Conservation (phyloP, 371 early-diverging fungal genomes). For the Rhizomucor pusillus region DNA sequence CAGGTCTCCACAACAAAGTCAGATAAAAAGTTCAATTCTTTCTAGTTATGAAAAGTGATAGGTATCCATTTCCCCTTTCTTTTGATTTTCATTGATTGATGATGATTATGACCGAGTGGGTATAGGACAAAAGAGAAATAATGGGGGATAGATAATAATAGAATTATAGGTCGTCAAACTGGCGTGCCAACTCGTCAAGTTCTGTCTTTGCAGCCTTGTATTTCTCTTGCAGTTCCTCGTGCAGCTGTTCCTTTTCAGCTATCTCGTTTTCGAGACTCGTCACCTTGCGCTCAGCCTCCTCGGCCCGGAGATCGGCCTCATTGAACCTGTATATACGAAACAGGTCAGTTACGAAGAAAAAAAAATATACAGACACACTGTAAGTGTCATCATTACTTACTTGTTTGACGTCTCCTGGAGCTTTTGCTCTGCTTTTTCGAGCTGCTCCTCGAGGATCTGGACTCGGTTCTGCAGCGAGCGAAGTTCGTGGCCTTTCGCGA, state of each 20-base stretch:
- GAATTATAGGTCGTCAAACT: slow-evolving; percentile 68
- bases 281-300: slow-evolving; percentile 71
- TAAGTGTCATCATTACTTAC: slow-evolving; percentile 40
- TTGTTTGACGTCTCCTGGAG: slow-evolving; percentile 56
- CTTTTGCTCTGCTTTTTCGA: slow-evolving; percentile 61
- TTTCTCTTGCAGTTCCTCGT: slow-evolving; percentile 65
- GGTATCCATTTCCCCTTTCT: no score
- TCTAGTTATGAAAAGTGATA: no score
- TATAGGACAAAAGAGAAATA: no score
- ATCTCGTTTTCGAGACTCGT: slow-evolving; percentile 62
- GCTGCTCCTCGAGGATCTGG: slow-evolving; percentile 60
- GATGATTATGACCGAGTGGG: no score
- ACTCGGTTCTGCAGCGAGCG: slow-evolving; percentile 70
- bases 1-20: no score
- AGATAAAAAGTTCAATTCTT: no score
- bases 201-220: slow-evolving; percentile 64
- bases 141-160: no score
- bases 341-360: not conserved
- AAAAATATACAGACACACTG: not conserved
- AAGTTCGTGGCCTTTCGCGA: slow-evolving; percentile 74
- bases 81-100: no score
- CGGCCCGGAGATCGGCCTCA: slow-evolving; percentile 73
- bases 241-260: slow-evolving; percentile 57
- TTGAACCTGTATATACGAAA: slow-evolving; percentile 52
- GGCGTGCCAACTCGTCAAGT: slow-evolving; percentile 71